Percentiles rank a stretch among this genome's conserved stretches.
These are phyloP conservation scores for Eimeria sp. DNA, from an alignment of 169 alveolate genomes.

Conservation along the genomic window DNA sequence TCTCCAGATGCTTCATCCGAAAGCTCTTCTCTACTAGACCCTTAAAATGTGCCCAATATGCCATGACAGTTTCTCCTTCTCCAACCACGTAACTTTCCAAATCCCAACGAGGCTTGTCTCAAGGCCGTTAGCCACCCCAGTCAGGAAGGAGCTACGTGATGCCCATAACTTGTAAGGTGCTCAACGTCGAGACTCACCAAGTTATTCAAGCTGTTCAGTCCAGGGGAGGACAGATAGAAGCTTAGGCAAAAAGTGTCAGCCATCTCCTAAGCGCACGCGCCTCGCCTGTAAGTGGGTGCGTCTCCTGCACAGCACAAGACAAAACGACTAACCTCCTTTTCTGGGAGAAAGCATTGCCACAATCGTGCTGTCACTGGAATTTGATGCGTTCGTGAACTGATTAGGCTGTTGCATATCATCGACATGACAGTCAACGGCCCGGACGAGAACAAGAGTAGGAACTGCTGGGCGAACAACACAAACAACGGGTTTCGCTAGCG, in stretches of 20 bases:
- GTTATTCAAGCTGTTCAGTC: neutral
- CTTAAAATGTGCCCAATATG: too few species aligned
- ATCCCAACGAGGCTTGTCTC: neutral
- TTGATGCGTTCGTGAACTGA: neutral
- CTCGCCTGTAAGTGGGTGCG: neutral
- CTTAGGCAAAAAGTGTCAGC: neutral
- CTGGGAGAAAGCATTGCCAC: neutral
- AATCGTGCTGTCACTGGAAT: neutral
- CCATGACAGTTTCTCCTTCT: neutral
- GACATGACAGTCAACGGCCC: neutral
- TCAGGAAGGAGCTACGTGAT: neutral
- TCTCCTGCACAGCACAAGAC: constrained; percentile 15
- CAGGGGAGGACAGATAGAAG: neutral
- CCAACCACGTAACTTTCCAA: neutral
- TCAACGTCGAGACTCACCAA: neutral
- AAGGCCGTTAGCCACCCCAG: neutral
- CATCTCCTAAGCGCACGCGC: constrained; percentile 40
- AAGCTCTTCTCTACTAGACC: neutral
- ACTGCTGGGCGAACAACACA: neutral
- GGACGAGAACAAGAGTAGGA: too few species aligned
- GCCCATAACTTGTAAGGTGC: neutral
- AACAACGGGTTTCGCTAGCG: neutral
- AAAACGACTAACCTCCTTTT: neutral
- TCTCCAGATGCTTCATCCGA: neutral
- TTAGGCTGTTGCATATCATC: neutral